A percentile compares a stretch with the other conserved stretches of the same genome.
These are phyloP conservation scores for Leccinum aurantiacum DNA, from an alignment of 768 basidiomycete species.

Conservation along the genomic window DNA sequence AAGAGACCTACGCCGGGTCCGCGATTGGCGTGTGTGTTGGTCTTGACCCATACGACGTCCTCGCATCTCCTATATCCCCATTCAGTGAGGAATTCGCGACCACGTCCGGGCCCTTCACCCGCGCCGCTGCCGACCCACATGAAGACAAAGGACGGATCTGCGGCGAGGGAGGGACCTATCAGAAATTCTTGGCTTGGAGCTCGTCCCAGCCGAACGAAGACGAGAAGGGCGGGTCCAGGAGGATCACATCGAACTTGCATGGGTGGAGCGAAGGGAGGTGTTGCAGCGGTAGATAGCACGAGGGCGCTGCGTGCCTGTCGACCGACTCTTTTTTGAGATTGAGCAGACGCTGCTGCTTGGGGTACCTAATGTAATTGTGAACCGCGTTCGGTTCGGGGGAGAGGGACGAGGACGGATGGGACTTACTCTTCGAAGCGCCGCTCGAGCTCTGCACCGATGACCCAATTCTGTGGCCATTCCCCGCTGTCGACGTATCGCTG, in stretches of 20 bases:
- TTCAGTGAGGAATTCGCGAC: conserved; percentile 83
- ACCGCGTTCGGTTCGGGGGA: background rate
- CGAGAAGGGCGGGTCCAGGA: conserved; percentile 88
- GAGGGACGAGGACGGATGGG: background rate
- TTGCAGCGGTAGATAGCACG: conserved; percentile 67
- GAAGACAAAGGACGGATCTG: conserved; percentile 92
- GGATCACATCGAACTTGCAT: conserved; percentile 85
- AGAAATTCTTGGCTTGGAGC: conserved; percentile 67
- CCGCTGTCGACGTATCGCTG: conserved; percentile 88
- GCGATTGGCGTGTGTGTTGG: conserved; percentile 68
- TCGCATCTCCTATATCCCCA: conserved; percentile 97
- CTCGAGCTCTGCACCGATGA: conserved; percentile 85
- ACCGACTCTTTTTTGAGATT: conserved; percentile 81
- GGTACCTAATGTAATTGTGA: conserved; percentile 60
- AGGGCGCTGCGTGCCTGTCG: conserved; percentile 63
- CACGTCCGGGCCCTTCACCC: conserved; percentile 86
- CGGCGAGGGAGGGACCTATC: conserved; percentile 68
- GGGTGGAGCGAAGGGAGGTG: conserved; percentile 56
- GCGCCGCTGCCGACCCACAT: conserved; percentile 95
- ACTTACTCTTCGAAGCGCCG: conserved; percentile 92
- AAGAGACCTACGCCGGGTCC: conserved; percentile 65
- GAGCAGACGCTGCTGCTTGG: conserved; percentile 86
- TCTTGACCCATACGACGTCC: conserved; percentile 97
- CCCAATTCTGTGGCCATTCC: conserved; percentile 93
- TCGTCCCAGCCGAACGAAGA: conserved; percentile 86